Evolutionary conservation across 2,329 filamentous ascomycete species (phyloP).

Genomic region (Verticillium tricorpus): DNA sequence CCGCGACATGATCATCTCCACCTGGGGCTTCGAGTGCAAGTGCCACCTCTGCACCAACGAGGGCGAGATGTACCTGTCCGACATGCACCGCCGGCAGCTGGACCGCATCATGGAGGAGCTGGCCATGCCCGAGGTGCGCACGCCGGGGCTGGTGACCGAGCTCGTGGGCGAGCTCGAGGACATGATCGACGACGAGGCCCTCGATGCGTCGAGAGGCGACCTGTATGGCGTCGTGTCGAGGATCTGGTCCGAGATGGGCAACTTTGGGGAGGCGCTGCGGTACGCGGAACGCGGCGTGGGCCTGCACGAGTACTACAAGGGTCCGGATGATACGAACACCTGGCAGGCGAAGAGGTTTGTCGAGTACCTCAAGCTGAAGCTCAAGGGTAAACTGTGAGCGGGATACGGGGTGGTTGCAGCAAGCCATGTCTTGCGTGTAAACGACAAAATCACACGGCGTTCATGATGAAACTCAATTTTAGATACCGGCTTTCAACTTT

Average conservation of each 20-base stretch:
- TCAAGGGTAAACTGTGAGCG: neutral
- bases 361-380: neutral
- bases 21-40: slow-evolving; percentile 23
- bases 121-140: slow-evolving; percentile 9
- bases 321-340: neutral
- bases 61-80: slow-evolving; percentile 13
- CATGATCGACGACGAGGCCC: slow-evolving; percentile 15
- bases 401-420: neutral
- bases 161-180: slow-evolving; percentile 14
- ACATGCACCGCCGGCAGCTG: slow-evolving; percentile 16
- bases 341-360: slow-evolving; percentile 2
- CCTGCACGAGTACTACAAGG: slow-evolving; percentile 3
- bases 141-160: slow-evolving; percentile 6
- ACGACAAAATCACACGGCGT: neutral
- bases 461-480: neutral
- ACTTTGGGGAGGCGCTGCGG: slow-evolving; percentile 11
- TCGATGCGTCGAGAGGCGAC: slow-evolving; percentile 19
- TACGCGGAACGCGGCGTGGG: slow-evolving; percentile 9
- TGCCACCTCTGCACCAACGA: slow-evolving; percentile 18
- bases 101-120: slow-evolving; percentile 16
- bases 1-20: slow-evolving; percentile 11
- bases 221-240: slow-evolving; percentile 17
- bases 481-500: too few relatives aligned
- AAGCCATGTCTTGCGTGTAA: neutral
- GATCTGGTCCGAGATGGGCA: slow-evolving; percentile 16